Base-by-base conservation (phyloP, 495 filamentous ascomycete genomes). In the Hyaloscypha hepaticicola region DNA sequence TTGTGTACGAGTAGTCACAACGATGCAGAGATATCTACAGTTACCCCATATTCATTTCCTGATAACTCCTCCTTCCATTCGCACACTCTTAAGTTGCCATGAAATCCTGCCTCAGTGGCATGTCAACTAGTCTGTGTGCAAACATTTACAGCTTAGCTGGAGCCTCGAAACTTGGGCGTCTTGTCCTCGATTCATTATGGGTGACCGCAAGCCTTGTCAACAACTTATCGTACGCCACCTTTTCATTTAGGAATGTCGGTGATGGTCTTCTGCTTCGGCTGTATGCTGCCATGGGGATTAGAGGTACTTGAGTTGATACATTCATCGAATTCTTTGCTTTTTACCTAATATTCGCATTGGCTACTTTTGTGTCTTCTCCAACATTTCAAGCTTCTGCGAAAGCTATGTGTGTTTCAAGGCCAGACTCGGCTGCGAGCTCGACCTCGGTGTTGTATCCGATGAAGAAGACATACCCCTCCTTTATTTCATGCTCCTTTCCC, bases 41-140 rank as follows among this genome's bases (percentile, higher is more conserved):
- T 45, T 45, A 45, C 3, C 38, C 4, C 38, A 16, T 45, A 14
- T 45, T 45, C 26, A 51, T 6, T 51, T 24, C 11, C 5, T 56
- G 25, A 34, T 12, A 28, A 11, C 11, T 9, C 33, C 19, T 4
- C 19, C 25, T 45, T 3, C 21, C n/a, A 1, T 58, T 61, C 79
- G 91, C 91, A 93, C 89, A 88, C 90, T 87, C 88, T 95, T 96
- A 85, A 97, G 93, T 93, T 96, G 88, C 80, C 92, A 90, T 85
- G 79, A 77, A 77, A 76, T 74, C 72, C 79, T 80, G 77, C 83
- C 69, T 79, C 88, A 80, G 87, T 94, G 87, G 82, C 79, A 85
- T 92, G 90, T 83, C 87, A 85, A 92, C 94, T 84, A 92, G 93
- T 96, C 92, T 90, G 83, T 87, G 87, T 95, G 92, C 93, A 90